A percentile compares a stretch with the other conserved stretches of the same genome.
Evolutionary conservation across 2,329 filamentous ascomycete genomes (phyloP).

Genomic region (Tolypocladium paradoxum): DNA sequence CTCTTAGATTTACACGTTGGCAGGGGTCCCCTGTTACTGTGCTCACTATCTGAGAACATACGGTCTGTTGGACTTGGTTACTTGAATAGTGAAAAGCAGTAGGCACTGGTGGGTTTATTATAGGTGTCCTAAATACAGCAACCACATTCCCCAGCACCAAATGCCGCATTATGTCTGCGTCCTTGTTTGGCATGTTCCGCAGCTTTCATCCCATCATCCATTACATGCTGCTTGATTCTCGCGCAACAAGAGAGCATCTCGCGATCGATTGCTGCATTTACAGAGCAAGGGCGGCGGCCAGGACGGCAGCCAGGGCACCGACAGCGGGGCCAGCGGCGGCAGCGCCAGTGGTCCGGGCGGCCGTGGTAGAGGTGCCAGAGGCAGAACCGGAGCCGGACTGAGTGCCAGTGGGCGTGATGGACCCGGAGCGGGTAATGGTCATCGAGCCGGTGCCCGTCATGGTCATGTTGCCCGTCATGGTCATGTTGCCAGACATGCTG

Average conservation of each 20-base stretch:
- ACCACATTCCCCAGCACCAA: background rate
- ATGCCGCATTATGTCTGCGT: background rate
- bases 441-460: too few relatives aligned
- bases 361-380: constrained; percentile 1
- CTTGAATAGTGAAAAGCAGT: background rate
- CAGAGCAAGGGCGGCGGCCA: constrained; percentile 21
- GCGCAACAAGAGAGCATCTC: background rate
- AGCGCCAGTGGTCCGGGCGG: constrained; percentile 6
- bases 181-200: background rate
- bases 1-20: too few relatives aligned
- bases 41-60: too few relatives aligned
- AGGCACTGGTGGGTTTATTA: background rate
- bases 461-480: background rate
- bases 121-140: background rate
- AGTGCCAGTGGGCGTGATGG: background rate
- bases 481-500: background rate
- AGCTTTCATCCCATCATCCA: background rate
- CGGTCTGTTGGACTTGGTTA: too few relatives aligned
- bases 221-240: background rate
- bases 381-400: background rate
- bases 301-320: constrained; percentile 18
- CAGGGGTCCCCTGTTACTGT: too few relatives aligned
- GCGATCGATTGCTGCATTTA: constrained; percentile 8
- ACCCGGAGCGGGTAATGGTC: background rate
- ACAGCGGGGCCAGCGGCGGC: constrained; percentile 15